These are phyloP conservation scores for Kwoniella dendrophila DNA, from an alignment of 768 basidiomycete genomes.

Conservation along the genomic window DNA sequence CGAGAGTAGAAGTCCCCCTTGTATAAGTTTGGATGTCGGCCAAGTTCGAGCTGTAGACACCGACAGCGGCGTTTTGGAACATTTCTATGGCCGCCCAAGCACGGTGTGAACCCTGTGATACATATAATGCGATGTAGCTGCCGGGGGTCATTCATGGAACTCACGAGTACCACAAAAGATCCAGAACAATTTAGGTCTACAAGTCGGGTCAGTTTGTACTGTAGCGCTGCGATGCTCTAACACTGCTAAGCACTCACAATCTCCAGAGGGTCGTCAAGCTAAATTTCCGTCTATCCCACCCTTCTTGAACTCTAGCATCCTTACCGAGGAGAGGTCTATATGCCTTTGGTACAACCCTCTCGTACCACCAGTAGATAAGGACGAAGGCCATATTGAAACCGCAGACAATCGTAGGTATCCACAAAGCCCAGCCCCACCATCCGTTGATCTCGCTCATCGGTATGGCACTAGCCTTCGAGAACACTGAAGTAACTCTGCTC, in stretches of 20 bases:
- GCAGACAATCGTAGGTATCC: slow-evolving; percentile 51
- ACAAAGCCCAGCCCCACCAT: slow-evolving; percentile 54
- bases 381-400: slow-evolving; percentile 39
- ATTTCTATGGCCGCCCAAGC: slow-evolving; percentile 37
- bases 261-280: slow-evolving; percentile 20
- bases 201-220: neutral
- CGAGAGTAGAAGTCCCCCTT: slow-evolving; percentile 45
- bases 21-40: slow-evolving; percentile 51
- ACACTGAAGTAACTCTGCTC: slow-evolving; percentile 39
- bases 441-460: slow-evolving; percentile 51
- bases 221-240: neutral
- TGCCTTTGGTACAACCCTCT: slow-evolving; percentile 37
- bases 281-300: slow-evolving; percentile 26
- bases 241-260: slow-evolving; percentile 24
- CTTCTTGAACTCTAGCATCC: slow-evolving; percentile 29
- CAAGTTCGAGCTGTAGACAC: slow-evolving; percentile 50
- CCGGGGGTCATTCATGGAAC: slow-evolving; percentile 12
- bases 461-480: slow-evolving; percentile 42
- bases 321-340: slow-evolving; percentile 40
- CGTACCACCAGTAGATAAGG: slow-evolving; percentile 46
- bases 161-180: slow-evolving; percentile 42
- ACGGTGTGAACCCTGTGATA: neutral
- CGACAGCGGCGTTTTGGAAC: slow-evolving; percentile 47
- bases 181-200: slow-evolving; percentile 48
- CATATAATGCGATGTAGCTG: neutral